Conservation (phyloP, 495 filamentous ascomycete species). For the Aspergillus egyptiacus region DNA sequence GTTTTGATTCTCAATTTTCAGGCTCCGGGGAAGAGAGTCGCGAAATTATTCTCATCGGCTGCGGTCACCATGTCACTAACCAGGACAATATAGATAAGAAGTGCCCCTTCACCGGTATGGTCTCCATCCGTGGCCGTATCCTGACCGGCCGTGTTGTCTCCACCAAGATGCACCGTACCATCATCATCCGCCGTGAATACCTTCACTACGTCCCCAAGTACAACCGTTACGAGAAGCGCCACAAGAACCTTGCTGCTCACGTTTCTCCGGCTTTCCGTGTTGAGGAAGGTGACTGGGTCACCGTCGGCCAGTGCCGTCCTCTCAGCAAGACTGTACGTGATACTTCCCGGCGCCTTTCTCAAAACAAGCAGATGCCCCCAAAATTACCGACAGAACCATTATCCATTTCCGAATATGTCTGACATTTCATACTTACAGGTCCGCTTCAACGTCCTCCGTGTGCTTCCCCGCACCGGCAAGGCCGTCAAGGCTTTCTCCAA, state of each 20-base stretch:
- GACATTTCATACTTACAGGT: conserved; percentile 52
- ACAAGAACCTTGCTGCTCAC: conserved; percentile 99
- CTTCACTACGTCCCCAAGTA: conserved; percentile 99
- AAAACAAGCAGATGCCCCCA: background rate
- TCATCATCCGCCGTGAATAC: conserved; percentile 99
- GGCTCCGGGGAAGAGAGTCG: conserved; percentile 2
- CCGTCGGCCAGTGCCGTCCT: conserved; percentile 97
- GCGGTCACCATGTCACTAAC: conserved; percentile 24
- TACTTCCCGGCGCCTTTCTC: background rate
- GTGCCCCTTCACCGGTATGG: conserved; percentile 97
- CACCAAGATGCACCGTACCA: conserved; percentile 99
- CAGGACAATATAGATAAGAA: conserved; percentile 81
- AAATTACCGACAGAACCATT: too few species aligned
- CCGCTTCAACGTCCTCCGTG: conserved; percentile 98
- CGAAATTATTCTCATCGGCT: background rate
- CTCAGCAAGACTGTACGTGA: conserved; percentile 93
- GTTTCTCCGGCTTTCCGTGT: conserved; percentile 99
- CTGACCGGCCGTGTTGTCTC: conserved; percentile 96
- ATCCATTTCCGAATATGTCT: conserved; percentile 6
- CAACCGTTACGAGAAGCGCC: conserved; percentile 98
- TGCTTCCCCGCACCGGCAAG: conserved; percentile 94
- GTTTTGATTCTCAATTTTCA: conserved; percentile 12
- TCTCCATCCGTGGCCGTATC: conserved; percentile 99
- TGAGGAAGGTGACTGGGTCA: conserved; percentile 97
- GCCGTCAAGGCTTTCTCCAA: conserved; percentile 94